phyloP scores from a whole-genome alignment of 2,329 filamentous ascomycete species.

The Lachnellula hyalina region DNA sequence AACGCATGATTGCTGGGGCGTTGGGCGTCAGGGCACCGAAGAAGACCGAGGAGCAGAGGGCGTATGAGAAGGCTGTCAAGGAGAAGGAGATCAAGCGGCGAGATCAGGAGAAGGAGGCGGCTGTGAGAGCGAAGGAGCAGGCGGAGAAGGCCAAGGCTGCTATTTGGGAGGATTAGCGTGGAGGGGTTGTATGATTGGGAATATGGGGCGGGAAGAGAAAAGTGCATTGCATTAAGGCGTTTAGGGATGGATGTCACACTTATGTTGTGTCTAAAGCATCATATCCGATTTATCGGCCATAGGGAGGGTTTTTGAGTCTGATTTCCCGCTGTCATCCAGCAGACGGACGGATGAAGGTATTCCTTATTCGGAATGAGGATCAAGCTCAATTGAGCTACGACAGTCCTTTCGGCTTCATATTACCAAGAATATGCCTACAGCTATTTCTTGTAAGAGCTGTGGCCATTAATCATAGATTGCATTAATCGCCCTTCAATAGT shows the following conservation, averaged over 20 bases:
- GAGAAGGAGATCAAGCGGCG: slow-evolving; percentile 78
- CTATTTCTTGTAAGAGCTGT: no score
- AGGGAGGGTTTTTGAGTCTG: no score
- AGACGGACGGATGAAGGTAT: no score
- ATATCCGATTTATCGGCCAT: not conserved
- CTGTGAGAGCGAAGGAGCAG: slow-evolving; percentile 54
- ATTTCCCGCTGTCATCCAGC: no score
- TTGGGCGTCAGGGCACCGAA: slow-evolving; percentile 75
- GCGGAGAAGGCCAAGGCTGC: slow-evolving; percentile 70
- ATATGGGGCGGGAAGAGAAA: not conserved
- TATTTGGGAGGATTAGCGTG: slow-evolving; percentile 70
- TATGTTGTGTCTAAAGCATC: not conserved
- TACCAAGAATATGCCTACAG: no score
- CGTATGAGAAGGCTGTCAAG: slow-evolving; percentile 75
- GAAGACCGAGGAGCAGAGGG: slow-evolving; percentile 81
- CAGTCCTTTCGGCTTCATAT: no score
- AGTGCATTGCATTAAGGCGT: not conserved
- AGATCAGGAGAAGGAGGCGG: slow-evolving; percentile 65
- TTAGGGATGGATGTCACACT: not conserved
- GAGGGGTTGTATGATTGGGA: not conserved
- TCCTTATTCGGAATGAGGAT: no score
- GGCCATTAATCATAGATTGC: no score
- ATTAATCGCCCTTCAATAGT: no score
- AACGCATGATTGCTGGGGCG: slow-evolving; percentile 82
- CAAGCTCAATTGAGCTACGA: no score